Evolutionary conservation across 768 basidiomycete genomes (phyloP), one percentile per base, ranked within the genome.

Genomic region (Pisolithus tinctorius): DNA sequence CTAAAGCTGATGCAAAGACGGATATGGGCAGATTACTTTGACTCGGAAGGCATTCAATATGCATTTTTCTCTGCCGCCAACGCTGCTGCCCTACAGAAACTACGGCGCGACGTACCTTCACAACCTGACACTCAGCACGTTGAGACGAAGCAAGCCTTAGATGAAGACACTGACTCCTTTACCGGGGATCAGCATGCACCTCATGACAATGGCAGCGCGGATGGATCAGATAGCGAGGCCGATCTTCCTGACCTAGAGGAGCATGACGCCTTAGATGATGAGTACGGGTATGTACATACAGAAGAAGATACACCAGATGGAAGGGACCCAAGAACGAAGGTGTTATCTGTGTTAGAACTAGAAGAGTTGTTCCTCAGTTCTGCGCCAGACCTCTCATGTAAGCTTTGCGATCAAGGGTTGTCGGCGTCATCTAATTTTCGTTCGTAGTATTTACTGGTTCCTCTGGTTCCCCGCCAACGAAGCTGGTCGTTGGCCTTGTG

Each of bases 51-150:
- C 7, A 73, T 94, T 40, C 77, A 74, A 52, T 96, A 89, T 60
- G 93, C 90, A 0, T 95, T 99, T 64, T 95, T 94, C 71, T 93
- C 96, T 6, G 93, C 96, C 6, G 79, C 88, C 10, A 88, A 90
- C 69, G 92, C 91, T 26, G 74, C 82, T 4, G 92, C 91, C 23
- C 60, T 93, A 36, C 95, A 97, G 53, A 80, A 89, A 64, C 83
- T 81, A 49, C 74, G 84, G 44, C 67, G 79, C 59, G 80, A 83
- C 45, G 74, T 75, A 3, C 52, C 60, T 10, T 64, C 64, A 16
- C 56, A 38, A 27, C 30, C 17, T 7, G 68, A 67, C 36, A 55
- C 60, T 13, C 63, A 63, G 47, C 48, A 49, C 11, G 55, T 63
- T 3, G 40, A 34, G 41, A 2, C 45, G 5, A 52, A 47, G 45